Conservation (phyloP, 2,329 filamentous ascomycete genomes). For the Daldinia sp. region DNA sequence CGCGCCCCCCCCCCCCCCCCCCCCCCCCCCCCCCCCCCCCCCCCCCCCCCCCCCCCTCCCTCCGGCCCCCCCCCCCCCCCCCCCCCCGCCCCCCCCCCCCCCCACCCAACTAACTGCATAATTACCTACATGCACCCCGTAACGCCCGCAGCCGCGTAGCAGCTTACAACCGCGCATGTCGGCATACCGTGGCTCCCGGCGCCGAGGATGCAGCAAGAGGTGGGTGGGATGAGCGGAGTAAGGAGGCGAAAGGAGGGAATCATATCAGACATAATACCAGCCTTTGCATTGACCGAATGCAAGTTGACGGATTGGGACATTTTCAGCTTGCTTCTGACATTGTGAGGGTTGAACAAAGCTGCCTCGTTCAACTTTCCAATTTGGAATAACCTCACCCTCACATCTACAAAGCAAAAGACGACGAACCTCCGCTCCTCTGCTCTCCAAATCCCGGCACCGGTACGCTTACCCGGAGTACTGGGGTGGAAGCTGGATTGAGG, state of each 20-base stretch:
- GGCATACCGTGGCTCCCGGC: conserved; percentile 18
- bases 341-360: conserved; percentile 35
- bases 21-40: too few species aligned
- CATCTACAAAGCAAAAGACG: background rate
- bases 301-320: conserved; percentile 32
- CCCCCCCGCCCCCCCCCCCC: too few species aligned
- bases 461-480: conserved; percentile 22
- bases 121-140: conserved; percentile 14
- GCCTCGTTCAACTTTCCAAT: background rate
- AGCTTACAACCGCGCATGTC: conserved; percentile 1
- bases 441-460: background rate
- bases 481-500: conserved; percentile 21
- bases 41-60: too few species aligned
- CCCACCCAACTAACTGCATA: conserved; percentile 15
- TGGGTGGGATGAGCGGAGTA: conserved; percentile 20
- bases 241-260: conserved; percentile 16
- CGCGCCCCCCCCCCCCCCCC: too few species aligned
- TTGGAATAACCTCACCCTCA: background rate
- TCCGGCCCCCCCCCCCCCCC: too few species aligned
- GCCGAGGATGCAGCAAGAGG: conserved; percentile 9
- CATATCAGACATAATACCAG: conserved; percentile 20
- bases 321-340: conserved; percentile 26
- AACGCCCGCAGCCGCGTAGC: background rate
- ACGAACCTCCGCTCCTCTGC: background rate
- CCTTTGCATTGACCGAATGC: conserved; percentile 40